phyloP scores from a whole-genome alignment of 2,329 filamentous ascomycete species.

The Leptographium lundbergii region DNA sequence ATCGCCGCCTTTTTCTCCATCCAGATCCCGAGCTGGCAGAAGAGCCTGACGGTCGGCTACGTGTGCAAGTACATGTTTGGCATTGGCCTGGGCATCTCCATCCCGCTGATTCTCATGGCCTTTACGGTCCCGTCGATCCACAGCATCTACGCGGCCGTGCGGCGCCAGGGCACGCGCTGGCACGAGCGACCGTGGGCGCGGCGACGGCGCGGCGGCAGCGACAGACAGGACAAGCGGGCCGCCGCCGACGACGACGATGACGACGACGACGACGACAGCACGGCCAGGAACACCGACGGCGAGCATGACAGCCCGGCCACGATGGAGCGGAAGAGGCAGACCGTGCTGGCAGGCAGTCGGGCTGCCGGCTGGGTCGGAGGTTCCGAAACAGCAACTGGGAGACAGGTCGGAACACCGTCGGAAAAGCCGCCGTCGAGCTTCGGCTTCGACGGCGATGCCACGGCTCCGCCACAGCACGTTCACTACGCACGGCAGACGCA shows the following conservation, averaged over 20 bases:
- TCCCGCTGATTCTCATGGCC: constrained; percentile 24
- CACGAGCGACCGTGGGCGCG: too few relatives aligned
- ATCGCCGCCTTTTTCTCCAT: constrained; percentile 31
- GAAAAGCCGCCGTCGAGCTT: too few relatives aligned
- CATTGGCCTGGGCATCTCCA: constrained; percentile 26
- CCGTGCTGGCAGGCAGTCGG: background rate
- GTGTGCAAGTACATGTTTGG: constrained; percentile 21
- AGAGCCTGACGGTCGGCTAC: constrained; percentile 15
- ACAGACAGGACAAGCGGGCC: background rate
- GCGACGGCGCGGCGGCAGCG: background rate
- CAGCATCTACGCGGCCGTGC: background rate
- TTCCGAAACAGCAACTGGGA: too few relatives aligned
- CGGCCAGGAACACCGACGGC: background rate
- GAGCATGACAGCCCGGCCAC: background rate
- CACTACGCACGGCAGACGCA: background rate
- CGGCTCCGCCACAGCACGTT: background rate
- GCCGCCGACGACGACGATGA: too few relatives aligned
- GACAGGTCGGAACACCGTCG: too few relatives aligned
- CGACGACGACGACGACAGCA: background rate
- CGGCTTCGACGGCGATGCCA: background rate
- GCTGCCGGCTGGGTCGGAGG: background rate
- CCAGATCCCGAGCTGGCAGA: constrained; percentile 32
- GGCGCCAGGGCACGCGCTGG: background rate
- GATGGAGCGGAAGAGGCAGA: background rate
- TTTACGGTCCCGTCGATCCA: constrained; percentile 19